Evolutionary conservation across 352 stramenopile species (phyloP).

Genomic region (Globisporangium acanthophoron): DNA sequence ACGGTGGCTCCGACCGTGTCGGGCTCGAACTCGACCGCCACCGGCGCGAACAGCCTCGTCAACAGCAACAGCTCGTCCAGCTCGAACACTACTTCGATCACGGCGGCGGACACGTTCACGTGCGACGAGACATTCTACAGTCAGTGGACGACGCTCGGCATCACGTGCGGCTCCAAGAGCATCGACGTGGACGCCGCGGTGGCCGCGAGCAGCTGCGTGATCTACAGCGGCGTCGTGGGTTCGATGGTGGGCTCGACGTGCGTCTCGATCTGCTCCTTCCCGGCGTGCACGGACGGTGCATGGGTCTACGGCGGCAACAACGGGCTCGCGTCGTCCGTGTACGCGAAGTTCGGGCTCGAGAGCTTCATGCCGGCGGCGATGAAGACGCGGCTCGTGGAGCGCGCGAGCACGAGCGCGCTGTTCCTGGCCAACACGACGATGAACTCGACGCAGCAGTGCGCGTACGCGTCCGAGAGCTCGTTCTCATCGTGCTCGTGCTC

Average conservation of each 20-base stretch:
- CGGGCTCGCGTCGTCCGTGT: conserved; percentile 63
- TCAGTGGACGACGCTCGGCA: conserved; percentile 56
- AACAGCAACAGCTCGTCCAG: conserved; percentile 9
- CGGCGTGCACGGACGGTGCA: conserved; percentile 41
- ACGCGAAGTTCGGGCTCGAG: conserved; percentile 42
- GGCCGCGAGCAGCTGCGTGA: conserved; percentile 48
- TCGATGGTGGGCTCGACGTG: conserved; percentile 46
- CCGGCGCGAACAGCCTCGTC: neutral
- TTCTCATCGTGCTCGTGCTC: conserved; percentile 70
- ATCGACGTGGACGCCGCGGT: conserved; percentile 54
- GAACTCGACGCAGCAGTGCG: conserved; percentile 48
- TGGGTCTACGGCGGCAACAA: conserved; percentile 64
- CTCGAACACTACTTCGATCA: conserved; percentile 14
- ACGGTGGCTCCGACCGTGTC: neutral
- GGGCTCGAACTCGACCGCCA: conserved; percentile 5
- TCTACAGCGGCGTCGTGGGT: conserved; percentile 69
- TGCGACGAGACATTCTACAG: conserved; percentile 82
- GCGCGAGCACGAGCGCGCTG: conserved; percentile 32
- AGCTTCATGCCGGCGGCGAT: conserved; percentile 49
- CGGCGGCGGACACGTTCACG: conserved; percentile 32
- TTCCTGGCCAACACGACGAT: conserved; percentile 64
- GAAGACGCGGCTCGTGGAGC: conserved; percentile 28
- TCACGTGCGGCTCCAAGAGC: conserved; percentile 43
- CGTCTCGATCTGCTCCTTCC: conserved; percentile 78
- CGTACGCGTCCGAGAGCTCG: conserved; percentile 53